A percentile compares a stretch with the other conserved stretches of the same genome.
Evolutionary conservation across 164 flowering plant species (phyloP).

Genomic region (Cinnamomum chago): DNA sequence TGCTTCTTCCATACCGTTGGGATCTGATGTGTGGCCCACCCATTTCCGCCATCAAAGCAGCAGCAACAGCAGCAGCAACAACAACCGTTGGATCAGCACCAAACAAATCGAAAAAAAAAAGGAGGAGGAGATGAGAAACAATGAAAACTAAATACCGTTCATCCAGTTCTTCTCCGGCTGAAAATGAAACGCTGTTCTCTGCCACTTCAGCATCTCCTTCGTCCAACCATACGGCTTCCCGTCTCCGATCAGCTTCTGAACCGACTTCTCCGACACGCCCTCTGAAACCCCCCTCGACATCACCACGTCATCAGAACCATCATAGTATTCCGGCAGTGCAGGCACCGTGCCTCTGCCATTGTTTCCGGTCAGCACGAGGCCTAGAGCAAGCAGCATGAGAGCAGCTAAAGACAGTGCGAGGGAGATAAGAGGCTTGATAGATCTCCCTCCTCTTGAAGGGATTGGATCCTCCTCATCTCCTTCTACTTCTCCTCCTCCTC

Average conservation of each 20-base stretch:
- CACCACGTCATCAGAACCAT: not conserved
- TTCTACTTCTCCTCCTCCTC: no score
- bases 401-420: no score
- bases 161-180: slow-evolving; percentile 82
- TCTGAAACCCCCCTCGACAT: slow-evolving; percentile 8
- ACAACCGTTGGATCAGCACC: no score
- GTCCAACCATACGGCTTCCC: slow-evolving; percentile 8
- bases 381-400: no score
- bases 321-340: no score
- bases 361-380: no score
- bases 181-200: slow-evolving; percentile 56
- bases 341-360: not conserved
- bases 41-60: slow-evolving; percentile 12
- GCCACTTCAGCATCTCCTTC: slow-evolving; percentile 17
- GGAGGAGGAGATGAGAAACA: no score
- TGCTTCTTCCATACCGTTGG: slow-evolving; percentile 40
- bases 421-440: no score
- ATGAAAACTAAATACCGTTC: slow-evolving; percentile 41
- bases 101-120: no score
- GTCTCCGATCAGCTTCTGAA: not conserved
- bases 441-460: no score
- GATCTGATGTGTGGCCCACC: slow-evolving; percentile 38
- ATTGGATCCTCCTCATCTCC: no score
- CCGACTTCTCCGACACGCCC: slow-evolving; percentile 21
- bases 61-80: not conserved